These are phyloP conservation scores for Helminthosporium solani DNA, from an alignment of 2,329 filamentous ascomycete genomes.

Conservation along the genomic window DNA sequence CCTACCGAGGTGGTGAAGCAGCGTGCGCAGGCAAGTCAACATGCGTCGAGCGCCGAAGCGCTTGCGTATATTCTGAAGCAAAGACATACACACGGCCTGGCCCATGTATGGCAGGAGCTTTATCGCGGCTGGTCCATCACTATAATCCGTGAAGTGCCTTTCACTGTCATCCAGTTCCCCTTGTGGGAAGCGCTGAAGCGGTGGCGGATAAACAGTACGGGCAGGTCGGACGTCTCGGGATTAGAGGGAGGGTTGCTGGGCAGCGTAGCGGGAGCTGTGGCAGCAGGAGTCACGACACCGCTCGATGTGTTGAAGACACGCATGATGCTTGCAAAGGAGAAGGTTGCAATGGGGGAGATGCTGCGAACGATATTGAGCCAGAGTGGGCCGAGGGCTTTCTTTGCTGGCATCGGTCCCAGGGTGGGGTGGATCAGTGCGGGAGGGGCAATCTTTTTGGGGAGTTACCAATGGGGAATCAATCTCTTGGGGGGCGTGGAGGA, in stretches of 20 bases:
- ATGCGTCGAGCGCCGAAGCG: conserved; percentile 67
- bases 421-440: conserved; percentile 95
- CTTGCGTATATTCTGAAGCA: conserved; percentile 65
- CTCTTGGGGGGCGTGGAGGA: conserved; percentile 55
- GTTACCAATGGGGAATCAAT: conserved; percentile 88
- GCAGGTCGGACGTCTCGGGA: conserved; percentile 61
- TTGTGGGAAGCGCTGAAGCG: conserved; percentile 92
- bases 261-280: conserved; percentile 77
- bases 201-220: conserved; percentile 55
- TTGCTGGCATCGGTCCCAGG: conserved; percentile 75
- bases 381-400: conserved; percentile 68
- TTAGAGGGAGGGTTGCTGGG: conserved; percentile 83
- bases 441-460: conserved; percentile 90
- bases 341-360: conserved; percentile 59
- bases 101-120: conserved; percentile 73
- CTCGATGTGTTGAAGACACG: conserved; percentile 95
- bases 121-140: conserved; percentile 93
- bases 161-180: conserved; percentile 95
- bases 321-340: conserved; percentile 83
- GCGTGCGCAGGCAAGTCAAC: conserved; percentile 83
- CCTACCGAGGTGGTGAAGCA: conserved; percentile 98
- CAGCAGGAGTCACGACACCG: conserved; percentile 86
- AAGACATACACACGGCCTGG: conserved; percentile 43
- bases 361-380: conserved; percentile 64
- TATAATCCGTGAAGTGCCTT: conserved; percentile 92